Conservation (phyloP, 2,329 filamentous ascomycete species). For the Aspergillus japonicus region DNA sequence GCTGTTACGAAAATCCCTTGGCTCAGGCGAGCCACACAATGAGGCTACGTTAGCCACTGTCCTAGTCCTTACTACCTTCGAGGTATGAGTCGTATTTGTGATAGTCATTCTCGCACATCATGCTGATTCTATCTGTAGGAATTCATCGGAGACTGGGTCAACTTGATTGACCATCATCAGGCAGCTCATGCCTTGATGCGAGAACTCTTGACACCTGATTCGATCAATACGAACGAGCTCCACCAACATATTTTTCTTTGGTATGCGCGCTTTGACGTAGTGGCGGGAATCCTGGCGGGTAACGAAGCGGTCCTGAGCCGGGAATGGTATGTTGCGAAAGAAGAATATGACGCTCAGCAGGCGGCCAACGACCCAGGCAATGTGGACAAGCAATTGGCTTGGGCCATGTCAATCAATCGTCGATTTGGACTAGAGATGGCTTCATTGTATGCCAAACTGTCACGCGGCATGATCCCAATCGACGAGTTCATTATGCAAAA, state of each 20-base stretch:
- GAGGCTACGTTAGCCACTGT: slow-evolving; percentile 81
- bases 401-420: slow-evolving; percentile 64
- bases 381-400: slow-evolving; percentile 65
- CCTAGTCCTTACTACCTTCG: slow-evolving; percentile 86
- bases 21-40: slow-evolving; percentile 67
- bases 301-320: slow-evolving; percentile 70
- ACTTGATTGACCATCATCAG: slow-evolving; percentile 86
- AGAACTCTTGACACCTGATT: slow-evolving; percentile 73
- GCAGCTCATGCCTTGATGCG: slow-evolving; percentile 81
- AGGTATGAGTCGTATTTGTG: slow-evolving; percentile 57
- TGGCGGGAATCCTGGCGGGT: slow-evolving; percentile 78
- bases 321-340: slow-evolving; percentile 72
- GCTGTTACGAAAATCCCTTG: slow-evolving; percentile 69
- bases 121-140: slow-evolving; percentile 57
- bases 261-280: slow-evolving; percentile 87
- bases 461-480: slow-evolving; percentile 61
- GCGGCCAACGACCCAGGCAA: slow-evolving; percentile 60
- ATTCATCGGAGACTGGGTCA: slow-evolving; percentile 93
- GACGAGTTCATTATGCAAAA: slow-evolving; percentile 67
- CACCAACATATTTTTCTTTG: slow-evolving; percentile 76
- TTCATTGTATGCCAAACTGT: slow-evolving; percentile 68
- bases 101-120: not conserved
- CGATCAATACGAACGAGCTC: slow-evolving; percentile 67
- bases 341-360: slow-evolving; percentile 63
- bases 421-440: slow-evolving; percentile 79